A percentile compares a stretch with the other conserved stretches of the same genome.
phyloP scores from a whole-genome alignment of 2,329 filamentous ascomycete species.

The Biscogniauxia mediterranea region DNA sequence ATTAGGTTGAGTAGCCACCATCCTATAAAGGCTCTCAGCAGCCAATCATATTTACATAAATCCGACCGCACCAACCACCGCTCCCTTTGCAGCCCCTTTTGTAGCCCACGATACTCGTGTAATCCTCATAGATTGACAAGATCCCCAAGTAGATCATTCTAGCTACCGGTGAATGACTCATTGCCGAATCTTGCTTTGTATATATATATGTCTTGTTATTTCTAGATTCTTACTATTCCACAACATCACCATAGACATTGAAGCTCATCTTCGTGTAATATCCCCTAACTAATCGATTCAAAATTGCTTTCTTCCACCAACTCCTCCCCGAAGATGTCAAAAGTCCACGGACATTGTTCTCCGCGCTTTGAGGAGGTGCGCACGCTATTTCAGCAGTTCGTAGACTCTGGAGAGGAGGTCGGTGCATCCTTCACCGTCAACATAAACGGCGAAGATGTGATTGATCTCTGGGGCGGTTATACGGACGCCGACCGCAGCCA shows the following conservation, averaged over 20 bases:
- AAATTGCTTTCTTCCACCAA: not conserved
- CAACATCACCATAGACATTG: not conserved
- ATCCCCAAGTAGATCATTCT: too few relatives aligned
- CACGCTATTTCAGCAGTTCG: conserved; percentile 31
- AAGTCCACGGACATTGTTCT: conserved; percentile 37
- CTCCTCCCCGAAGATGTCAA: conserved; percentile 8
- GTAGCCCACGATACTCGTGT: too few relatives aligned
- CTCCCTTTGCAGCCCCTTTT: too few relatives aligned
- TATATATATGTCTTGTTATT: not conserved
- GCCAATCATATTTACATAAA: too few relatives aligned
- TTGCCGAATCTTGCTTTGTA: not conserved
- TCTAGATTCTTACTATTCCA: not conserved
- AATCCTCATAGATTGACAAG: too few relatives aligned
- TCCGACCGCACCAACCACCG: too few relatives aligned
- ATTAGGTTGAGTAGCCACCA: too few relatives aligned
- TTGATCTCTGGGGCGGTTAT: conserved; percentile 43
- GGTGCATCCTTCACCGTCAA: conserved; percentile 42
- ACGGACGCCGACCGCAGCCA: conserved; percentile 28
- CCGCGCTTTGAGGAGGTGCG: conserved; percentile 37
- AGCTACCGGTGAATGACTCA: too few relatives aligned
- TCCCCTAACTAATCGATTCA: not conserved
- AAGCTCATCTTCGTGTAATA: not conserved
- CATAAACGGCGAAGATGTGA: conserved; percentile 36
- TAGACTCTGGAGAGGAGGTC: conserved; percentile 39
- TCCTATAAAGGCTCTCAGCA: too few relatives aligned